Evolutionary conservation across 176 grass and related monocot genomes (phyloP).

Genomic region (Luzula sylvatica): DNA sequence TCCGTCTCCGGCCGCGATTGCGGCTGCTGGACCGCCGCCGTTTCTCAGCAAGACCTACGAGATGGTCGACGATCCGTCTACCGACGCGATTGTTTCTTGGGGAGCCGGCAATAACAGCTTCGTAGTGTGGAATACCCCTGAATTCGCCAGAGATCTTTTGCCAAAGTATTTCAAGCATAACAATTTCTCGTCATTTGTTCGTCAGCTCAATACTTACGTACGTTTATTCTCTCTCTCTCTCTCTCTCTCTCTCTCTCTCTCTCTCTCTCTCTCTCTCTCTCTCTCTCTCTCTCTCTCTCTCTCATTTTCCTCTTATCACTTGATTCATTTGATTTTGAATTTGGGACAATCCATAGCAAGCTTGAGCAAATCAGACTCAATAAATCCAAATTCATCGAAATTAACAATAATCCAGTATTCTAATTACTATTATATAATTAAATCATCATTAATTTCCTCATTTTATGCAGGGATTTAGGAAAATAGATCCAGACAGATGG

Average conservation of each 20-base stretch:
- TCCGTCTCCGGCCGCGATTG: neutral
- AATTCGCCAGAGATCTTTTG: slow-evolving; percentile 83
- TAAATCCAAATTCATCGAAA: neutral
- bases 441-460: neutral
- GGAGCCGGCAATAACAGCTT: slow-evolving; percentile 75
- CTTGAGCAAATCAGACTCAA: neutral
- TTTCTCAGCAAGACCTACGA: slow-evolving; percentile 92
- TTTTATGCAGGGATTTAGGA: slow-evolving; percentile 76
- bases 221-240: neutral
- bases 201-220: slow-evolving; percentile 92
- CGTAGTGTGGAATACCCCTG: slow-evolving; percentile 79
- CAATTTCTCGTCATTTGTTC: slow-evolving; percentile 88
- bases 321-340: neutral
- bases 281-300: neutral
- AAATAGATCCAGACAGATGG: slow-evolving; percentile 96
- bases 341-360: neutral
- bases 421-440: too few species aligned
- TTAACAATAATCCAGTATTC: slow-evolving; percentile 20
- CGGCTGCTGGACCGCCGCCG: slow-evolving; percentile 38
- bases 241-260: neutral
- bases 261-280: neutral
- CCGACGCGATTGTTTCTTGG: slow-evolving; percentile 64
- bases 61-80: slow-evolving; percentile 79
- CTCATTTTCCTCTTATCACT: neutral
- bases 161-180: slow-evolving; percentile 95